These are phyloP conservation scores for Venturia aucupariae DNA, from an alignment of 2,329 filamentous ascomycete species.

Conservation along the genomic window DNA sequence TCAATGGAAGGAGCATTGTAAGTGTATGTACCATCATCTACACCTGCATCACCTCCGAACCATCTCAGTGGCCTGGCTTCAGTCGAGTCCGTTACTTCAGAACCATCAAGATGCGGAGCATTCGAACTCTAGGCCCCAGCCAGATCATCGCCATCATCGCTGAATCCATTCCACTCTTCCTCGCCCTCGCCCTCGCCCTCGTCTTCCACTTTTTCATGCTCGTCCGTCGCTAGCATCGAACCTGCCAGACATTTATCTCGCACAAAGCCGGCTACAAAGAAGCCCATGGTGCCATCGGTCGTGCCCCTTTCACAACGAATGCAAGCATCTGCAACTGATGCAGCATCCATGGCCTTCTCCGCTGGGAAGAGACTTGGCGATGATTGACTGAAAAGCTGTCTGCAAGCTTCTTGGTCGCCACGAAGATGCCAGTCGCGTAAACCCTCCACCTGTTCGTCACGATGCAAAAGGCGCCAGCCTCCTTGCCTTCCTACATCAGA, in stretches of 20 bases:
- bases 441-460: slow-evolving; percentile 65
- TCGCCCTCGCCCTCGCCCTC: not conserved
- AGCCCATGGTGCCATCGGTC: slow-evolving; percentile 79
- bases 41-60: not conserved
- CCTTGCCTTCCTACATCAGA: slow-evolving; percentile 55
- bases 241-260: not conserved
- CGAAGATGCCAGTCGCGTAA: slow-evolving; percentile 66
- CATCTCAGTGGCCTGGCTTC: not conserved
- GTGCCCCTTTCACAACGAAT: slow-evolving; percentile 76
- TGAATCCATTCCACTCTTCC: slow-evolving; percentile 14
- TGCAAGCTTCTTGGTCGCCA: slow-evolving; percentile 21
- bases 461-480: slow-evolving; percentile 69
- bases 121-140: not conserved
- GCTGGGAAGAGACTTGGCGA: not conserved
- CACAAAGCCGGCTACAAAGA: slow-evolving; percentile 80
- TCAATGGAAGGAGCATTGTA: no score
- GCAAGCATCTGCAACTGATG: slow-evolving; percentile 57
- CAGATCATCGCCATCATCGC: slow-evolving; percentile 6
- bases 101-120: not conserved
- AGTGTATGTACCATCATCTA: not conserved
- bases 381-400: not conserved
- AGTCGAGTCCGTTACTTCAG: not conserved
- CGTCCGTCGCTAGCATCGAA: not conserved
- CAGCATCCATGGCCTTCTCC: slow-evolving; percentile 29
- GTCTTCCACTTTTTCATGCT: not conserved